Evolutionary conservation across 495 filamentous ascomycete species (phyloP), one percentile per base, ranked within the genome.

Genomic region (Aspergillus conjunctus): DNA sequence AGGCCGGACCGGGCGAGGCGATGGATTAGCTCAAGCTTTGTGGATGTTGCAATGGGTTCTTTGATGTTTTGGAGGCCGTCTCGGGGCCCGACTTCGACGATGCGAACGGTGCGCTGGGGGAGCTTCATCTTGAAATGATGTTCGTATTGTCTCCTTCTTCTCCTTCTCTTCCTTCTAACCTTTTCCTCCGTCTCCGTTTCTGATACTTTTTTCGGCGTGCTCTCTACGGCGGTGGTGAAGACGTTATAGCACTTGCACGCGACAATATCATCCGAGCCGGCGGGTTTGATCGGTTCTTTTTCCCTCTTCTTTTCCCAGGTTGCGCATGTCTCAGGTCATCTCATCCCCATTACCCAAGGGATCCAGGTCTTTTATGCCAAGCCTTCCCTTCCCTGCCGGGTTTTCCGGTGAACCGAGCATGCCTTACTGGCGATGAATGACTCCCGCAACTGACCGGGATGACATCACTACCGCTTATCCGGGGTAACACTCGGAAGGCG

Each of bases 71-170:
- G 78, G 1, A 80, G 68, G 18, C 78, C 78, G 56, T 80, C 78
- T 11, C 79, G 73, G 18, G 79, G 78, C 0, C 78, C 77, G 50
- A 81, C 79, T 69, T 81, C 78, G 44, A 80, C 71, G 49, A 81
- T 76, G 34, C 69, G 66, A 32, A 79, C 31, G 5, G n/a, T 2
- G 30, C 50, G 10, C 26, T 18, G 15, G 18, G 43, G 43, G 9
- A 8, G 15, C 12, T 48, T 48, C 44, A 48, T 48, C 21, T 14
- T 21, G 44, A 18, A 4, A 15, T n/a, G 20, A 48, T 48, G 11
- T n/a, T n/a, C n/a, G n/a, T n/a, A n/a, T n/a, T n/a, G n/a, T n/a
- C n/a, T 18, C 43, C 43, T 20, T 15, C 43, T 18, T 46, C 17
- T 46, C 17, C 17, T 5, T 46, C 18, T 17, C 43, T 46, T 17